Conservation (phyloP, 2,329 filamentous ascomycete genomes). For the Aspergillus fijiensis region DNA sequence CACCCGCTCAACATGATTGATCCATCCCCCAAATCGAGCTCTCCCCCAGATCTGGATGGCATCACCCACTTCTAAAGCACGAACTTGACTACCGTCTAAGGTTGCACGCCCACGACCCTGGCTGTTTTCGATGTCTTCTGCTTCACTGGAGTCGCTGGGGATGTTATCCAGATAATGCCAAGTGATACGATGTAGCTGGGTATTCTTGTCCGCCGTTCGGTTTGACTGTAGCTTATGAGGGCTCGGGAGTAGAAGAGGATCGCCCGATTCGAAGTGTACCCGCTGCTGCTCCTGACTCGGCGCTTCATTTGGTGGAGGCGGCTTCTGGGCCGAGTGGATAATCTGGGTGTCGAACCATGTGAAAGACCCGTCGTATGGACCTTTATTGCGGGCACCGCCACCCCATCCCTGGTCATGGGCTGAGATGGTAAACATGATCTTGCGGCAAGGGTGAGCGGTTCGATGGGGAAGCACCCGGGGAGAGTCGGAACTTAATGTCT, state of each 20-base stretch:
- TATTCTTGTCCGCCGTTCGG: conserved; percentile 18
- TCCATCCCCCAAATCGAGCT: conserved; percentile 39
- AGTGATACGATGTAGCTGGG: conserved; percentile 28
- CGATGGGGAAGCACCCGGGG: conserved; percentile 34
- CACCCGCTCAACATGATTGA: conserved; percentile 33
- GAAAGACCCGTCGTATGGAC: conserved; percentile 33
- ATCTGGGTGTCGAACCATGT: conserved; percentile 43
- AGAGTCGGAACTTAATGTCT: conserved; percentile 16
- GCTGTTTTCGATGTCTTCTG: conserved; percentile 29
- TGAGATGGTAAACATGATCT: conserved; percentile 37
- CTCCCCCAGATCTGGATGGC: conserved; percentile 39
- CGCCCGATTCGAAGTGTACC: conserved; percentile 21
- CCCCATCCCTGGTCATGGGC: conserved; percentile 41
- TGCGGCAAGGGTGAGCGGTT: conserved; percentile 38
- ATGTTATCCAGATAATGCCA: conserved; percentile 40
- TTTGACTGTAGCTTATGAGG: conserved; percentile 35
- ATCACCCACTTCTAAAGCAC: conserved; percentile 38
- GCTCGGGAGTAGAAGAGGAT: conserved; percentile 32
- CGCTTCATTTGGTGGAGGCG: conserved; percentile 17
- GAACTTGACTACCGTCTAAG: conserved; percentile 36
- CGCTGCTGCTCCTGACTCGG: conserved; percentile 17
- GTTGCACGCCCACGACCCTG: conserved; percentile 38
- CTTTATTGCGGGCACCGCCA: conserved; percentile 15
- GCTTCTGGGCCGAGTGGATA: conserved; percentile 26
- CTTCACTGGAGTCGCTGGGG: conserved; percentile 31